Evolutionary conservation across 148 eudicot genomes (phyloP).

Genomic region (Rhododendron mucronatum): DNA sequence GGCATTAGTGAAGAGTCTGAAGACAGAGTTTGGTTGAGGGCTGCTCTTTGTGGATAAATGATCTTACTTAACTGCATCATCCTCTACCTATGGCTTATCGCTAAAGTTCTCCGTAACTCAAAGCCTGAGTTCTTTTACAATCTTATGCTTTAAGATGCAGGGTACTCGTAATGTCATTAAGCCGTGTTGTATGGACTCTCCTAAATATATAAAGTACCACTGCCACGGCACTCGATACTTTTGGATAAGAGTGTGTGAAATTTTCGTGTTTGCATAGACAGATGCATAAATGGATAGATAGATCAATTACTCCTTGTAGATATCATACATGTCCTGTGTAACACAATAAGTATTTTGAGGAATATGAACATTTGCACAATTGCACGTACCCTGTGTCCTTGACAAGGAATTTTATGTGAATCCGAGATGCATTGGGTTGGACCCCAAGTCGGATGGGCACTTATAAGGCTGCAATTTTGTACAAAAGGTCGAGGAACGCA

Average conservation of each 20-base stretch:
- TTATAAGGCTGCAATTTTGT: not conserved
- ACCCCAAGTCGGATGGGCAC: not conserved
- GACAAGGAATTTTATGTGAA: not conserved
- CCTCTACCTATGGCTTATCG: not conserved
- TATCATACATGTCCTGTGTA: not conserved
- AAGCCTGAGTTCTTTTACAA: not conserved
- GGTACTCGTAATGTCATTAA: not conserved
- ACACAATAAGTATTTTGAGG: not conserved
- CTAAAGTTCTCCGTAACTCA: not conserved
- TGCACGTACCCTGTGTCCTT: not conserved
- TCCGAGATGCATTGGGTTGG: not conserved
- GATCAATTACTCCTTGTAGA: not conserved
- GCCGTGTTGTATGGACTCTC: not conserved
- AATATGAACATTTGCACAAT: not conserved
- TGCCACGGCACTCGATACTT: not conserved
- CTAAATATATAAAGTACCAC: not conserved
- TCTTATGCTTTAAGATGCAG: not conserved
- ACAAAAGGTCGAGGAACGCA: too few relatives aligned
- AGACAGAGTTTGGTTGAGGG: not conserved
- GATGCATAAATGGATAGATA: not conserved
- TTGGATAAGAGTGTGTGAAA: not conserved
- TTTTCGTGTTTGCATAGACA: not conserved
- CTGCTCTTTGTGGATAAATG: not conserved
- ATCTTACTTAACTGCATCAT: not conserved
- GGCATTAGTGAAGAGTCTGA: not conserved